phyloP scores from a whole-genome alignment of 164 flowering plant genomes.

The Saururus chinensis region DNA sequence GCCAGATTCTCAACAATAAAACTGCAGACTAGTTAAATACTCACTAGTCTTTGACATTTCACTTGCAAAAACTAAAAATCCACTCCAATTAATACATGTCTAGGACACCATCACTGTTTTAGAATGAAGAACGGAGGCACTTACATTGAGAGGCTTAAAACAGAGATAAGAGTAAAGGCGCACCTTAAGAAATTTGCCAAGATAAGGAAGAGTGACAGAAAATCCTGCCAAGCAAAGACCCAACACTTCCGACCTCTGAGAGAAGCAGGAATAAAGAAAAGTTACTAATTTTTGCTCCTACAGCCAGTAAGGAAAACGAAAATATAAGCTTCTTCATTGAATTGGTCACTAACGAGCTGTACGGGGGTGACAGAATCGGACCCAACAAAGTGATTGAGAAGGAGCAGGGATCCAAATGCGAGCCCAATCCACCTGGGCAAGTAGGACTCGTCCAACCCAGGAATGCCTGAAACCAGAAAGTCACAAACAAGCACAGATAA shows the following conservation, averaged over 20 bases:
- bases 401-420: slow-evolving; percentile 53
- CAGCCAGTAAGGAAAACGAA: neutral
- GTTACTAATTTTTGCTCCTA: neutral
- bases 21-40: too few relatives aligned
- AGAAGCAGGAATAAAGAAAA: slow-evolving; percentile 1
- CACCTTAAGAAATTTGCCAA: slow-evolving; percentile 88
- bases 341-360: slow-evolving; percentile 43
- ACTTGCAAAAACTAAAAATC: too few relatives aligned
- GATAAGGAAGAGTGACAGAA: slow-evolving; percentile 55
- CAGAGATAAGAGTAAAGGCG: neutral
- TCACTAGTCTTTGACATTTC: too few relatives aligned
- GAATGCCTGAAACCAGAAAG: slow-evolving; percentile 44
- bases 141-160: too few relatives aligned
- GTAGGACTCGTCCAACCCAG: slow-evolving; percentile 84
- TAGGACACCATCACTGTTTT: too few relatives aligned
- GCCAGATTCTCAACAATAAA: too few relatives aligned
- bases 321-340: neutral
- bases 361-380: slow-evolving; percentile 42
- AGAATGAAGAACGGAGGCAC: neutral
- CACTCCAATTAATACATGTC: too few relatives aligned
- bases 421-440: slow-evolving; percentile 85
- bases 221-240: slow-evolving; percentile 73
- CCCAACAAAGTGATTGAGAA: slow-evolving; percentile 59
- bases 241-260: slow-evolving; percentile 59
- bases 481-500: neutral